These are phyloP conservation scores for Fusarium sp. DNA, from an alignment of 2,329 filamentous ascomycete species.

Conservation along the genomic window DNA sequence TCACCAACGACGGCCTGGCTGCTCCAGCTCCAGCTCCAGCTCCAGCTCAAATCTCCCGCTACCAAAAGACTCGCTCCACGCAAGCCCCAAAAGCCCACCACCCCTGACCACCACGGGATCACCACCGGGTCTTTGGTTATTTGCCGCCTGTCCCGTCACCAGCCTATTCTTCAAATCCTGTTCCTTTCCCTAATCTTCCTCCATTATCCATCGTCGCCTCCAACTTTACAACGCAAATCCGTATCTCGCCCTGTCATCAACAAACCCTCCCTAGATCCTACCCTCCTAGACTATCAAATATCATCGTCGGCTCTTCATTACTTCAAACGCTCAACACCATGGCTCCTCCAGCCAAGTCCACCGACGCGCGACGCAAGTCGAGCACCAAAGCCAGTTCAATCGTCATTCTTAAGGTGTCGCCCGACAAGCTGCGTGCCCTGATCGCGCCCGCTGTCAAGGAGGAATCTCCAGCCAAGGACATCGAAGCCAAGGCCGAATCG, in stretches of 20 bases:
- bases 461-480: constrained; percentile 57
- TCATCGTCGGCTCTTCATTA: constrained; percentile 29
- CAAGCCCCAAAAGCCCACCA: constrained; percentile 50
- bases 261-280: constrained; percentile 8
- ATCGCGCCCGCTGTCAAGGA: constrained; percentile 60
- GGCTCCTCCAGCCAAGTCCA: constrained; percentile 52
- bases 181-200: constrained; percentile 31
- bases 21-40: constrained; percentile 32
- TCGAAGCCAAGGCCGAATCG: constrained; percentile 59
- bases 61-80: constrained; percentile 44
- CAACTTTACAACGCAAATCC: constrained; percentile 20
- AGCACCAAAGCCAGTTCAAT: constrained; percentile 55
- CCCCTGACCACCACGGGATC: constrained; percentile 49
- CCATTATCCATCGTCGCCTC: constrained; percentile 20
- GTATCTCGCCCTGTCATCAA: constrained; percentile 9
- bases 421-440: constrained; percentile 64
- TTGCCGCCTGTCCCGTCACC: constrained; percentile 48
- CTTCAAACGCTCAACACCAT: constrained; percentile 43
- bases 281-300: constrained; percentile 6
- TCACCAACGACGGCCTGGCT: constrained; percentile 22
- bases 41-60: constrained; percentile 42
- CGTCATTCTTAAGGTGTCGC: constrained; percentile 66
- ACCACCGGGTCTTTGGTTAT: constrained; percentile 46
- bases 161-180: constrained; percentile 42
- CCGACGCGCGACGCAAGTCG: constrained; percentile 56